Evolutionary conservation across 2,329 filamentous ascomycete species (phyloP).

Genomic region (Scytalidium lignicola): DNA sequence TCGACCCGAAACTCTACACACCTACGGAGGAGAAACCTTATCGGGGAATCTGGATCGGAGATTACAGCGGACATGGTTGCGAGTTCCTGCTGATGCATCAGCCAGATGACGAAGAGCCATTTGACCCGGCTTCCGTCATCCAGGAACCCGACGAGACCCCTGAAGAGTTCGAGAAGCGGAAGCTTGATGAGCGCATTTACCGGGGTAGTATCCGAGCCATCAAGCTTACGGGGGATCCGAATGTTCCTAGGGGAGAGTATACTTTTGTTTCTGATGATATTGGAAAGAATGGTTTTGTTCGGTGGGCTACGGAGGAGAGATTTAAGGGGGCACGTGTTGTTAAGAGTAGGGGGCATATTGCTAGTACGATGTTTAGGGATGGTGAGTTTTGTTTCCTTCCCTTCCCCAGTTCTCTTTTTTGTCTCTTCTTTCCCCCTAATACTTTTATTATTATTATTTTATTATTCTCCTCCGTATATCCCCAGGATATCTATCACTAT

Average conservation of each 20-base stretch:
- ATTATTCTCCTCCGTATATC: too few species aligned
- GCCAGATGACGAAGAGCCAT: conserved; percentile 45
- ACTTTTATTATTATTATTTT: too few species aligned
- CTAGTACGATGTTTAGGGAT: conserved; percentile 62
- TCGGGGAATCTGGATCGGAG: conserved; percentile 73
- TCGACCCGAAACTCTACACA: conserved; percentile 71
- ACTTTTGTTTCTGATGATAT: conserved; percentile 80
- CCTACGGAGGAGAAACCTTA: conserved; percentile 77
- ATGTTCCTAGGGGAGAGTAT: conserved; percentile 80
- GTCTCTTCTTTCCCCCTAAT: too few species aligned
- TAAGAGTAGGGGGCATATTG: conserved; percentile 71
- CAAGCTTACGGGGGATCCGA: conserved; percentile 87
- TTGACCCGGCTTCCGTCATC: conserved; percentile 35
- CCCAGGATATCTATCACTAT: too few species aligned
- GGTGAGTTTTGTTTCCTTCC: conserved; percentile 50
- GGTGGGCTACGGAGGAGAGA: conserved; percentile 57
- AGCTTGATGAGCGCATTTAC: conserved; percentile 45
- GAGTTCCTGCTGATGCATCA: conserved; percentile 85
- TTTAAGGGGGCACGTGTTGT: conserved; percentile 75
- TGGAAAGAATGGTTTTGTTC: conserved; percentile 57
- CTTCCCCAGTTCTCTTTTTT: too few species aligned
- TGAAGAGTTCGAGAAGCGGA: conserved; percentile 40
- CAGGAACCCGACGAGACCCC: conserved; percentile 38
- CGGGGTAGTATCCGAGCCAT: conserved; percentile 72
- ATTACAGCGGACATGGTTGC: conserved; percentile 82